Conservation (phyloP, 2,329 filamentous ascomycete genomes). For the Lachnellula subtilissima region DNA sequence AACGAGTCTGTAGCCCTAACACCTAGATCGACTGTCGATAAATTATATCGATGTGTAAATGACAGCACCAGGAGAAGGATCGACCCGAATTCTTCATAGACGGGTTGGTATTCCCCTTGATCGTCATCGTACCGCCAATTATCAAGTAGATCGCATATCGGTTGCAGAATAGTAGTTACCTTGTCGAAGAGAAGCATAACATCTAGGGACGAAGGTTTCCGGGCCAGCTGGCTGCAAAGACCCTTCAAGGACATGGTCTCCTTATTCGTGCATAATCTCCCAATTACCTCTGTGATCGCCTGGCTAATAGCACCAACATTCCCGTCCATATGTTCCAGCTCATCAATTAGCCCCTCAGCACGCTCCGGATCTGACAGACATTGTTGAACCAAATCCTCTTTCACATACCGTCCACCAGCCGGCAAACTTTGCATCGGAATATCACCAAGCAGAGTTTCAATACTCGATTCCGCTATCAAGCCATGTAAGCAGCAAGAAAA, state of each 20-base stretch:
- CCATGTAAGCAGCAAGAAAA: slow-evolving; percentile 86
- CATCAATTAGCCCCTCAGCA: slow-evolving; percentile 70
- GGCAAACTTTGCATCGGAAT: slow-evolving; percentile 76
- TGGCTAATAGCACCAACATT: slow-evolving; percentile 83
- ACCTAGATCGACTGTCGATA: slow-evolving; percentile 61
- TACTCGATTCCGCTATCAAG: slow-evolving; percentile 72
- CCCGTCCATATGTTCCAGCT: slow-evolving; percentile 85
- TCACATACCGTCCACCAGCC: slow-evolving; percentile 67
- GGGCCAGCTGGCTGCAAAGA: slow-evolving; percentile 67
- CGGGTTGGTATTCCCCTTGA: slow-evolving; percentile 76
- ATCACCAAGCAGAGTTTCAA: slow-evolving; percentile 77
- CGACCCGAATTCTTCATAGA: slow-evolving; percentile 81
- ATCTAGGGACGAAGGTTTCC: slow-evolving; percentile 67
- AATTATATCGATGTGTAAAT: slow-evolving; percentile 69
- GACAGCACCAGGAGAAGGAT: slow-evolving; percentile 69
- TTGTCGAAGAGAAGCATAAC: slow-evolving; percentile 72
- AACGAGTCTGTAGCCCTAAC: slow-evolving; percentile 57
- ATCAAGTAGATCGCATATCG: slow-evolving; percentile 70
- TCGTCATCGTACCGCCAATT: slow-evolving; percentile 79
- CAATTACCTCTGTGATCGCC: slow-evolving; percentile 69
- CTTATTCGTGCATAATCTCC: slow-evolving; percentile 63
- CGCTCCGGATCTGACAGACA: slow-evolving; percentile 72
- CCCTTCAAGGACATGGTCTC: slow-evolving; percentile 77
- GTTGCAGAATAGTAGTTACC: slow-evolving; percentile 63
- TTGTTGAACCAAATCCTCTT: slow-evolving; percentile 72